These are phyloP conservation scores for Penicillium sp. DNA, from an alignment of 2,329 filamentous ascomycete genomes.

Conservation along the genomic window DNA sequence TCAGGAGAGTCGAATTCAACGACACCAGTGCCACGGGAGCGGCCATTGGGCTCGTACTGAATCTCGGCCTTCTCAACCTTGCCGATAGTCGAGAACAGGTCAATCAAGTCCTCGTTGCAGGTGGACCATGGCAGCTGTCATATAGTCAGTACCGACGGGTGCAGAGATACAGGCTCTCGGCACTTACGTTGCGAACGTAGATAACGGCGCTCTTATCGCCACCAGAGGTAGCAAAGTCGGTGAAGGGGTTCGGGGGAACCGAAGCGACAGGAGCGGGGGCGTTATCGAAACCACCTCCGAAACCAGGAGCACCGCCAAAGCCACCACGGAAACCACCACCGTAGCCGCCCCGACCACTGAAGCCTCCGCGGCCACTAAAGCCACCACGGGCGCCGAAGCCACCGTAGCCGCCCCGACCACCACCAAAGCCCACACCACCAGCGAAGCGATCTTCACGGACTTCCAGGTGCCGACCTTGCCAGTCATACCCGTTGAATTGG, in stretches of 20 bases:
- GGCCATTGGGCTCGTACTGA: slow-evolving; percentile 94
- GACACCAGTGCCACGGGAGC: slow-evolving; percentile 93
- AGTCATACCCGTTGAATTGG: slow-evolving; percentile 98
- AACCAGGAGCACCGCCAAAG: slow-evolving; percentile 50
- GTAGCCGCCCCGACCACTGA: slow-evolving; percentile 53
- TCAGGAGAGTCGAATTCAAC: slow-evolving; percentile 82
- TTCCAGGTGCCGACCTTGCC: slow-evolving; percentile 90
- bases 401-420: slow-evolving; percentile 53
- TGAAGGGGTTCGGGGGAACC: slow-evolving; percentile 77
- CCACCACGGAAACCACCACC: slow-evolving; percentile 47
- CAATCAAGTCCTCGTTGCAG: slow-evolving; percentile 94
- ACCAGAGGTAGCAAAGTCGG: slow-evolving; percentile 83
- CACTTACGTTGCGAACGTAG: slow-evolving; percentile 92
- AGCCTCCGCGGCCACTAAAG: slow-evolving; percentile 52
- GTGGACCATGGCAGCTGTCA: slow-evolving; percentile 92
- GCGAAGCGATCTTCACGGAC: slow-evolving; percentile 96
- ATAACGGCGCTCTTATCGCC: slow-evolving; percentile 81
- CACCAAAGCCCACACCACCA: slow-evolving; percentile 51
- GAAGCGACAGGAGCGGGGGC: slow-evolving; percentile 47
- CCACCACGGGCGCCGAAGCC: slow-evolving; percentile 61
- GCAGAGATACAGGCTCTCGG: neutral
- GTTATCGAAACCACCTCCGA: slow-evolving; percentile 47
- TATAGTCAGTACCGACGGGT: slow-evolving; percentile 22
- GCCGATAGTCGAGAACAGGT: slow-evolving; percentile 95
- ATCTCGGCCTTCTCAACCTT: slow-evolving; percentile 99